These are phyloP conservation scores for Lycium ferocissimum DNA, from an alignment of 257 asterid species.

Conservation along the genomic window DNA sequence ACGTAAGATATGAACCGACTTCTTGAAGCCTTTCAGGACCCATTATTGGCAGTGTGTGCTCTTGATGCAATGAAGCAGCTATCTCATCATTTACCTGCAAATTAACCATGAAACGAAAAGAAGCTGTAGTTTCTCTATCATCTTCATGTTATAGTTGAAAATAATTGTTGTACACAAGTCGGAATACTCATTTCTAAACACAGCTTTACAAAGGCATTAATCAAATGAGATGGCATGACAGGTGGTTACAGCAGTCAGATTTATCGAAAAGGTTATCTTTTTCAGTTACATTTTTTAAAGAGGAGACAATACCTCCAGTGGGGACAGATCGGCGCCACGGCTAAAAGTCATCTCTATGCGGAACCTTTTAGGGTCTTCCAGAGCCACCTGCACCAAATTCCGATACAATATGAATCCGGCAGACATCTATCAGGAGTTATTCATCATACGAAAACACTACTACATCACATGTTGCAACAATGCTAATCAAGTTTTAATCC, in stretches of 20 bases:
- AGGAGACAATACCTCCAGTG: conserved; percentile 65
- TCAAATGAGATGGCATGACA: background rate
- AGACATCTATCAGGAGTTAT: conserved; percentile 6
- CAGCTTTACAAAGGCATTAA: background rate
- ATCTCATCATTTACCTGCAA: conserved; percentile 68
- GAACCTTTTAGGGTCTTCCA: conserved; percentile 88
- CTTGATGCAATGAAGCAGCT: conserved; percentile 76
- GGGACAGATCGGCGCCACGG: conserved; percentile 94
- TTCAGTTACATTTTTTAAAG: too few relatives aligned
- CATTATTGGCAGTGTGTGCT: conserved; percentile 88
- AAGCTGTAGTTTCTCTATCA: background rate
- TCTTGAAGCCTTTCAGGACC: conserved; percentile 97
- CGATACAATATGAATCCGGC: conserved; percentile 22
- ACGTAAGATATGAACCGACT: conserved; percentile 69
- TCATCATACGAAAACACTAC: background rate
- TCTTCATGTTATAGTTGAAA: background rate
- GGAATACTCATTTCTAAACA: conserved; percentile 21
- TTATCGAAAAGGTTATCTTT: too few relatives aligned
- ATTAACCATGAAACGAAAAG: background rate
- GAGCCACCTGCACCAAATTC: conserved; percentile 61
- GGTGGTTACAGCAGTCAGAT: too few relatives aligned
- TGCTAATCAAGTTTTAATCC: conserved; percentile 1
- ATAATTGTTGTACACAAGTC: background rate
- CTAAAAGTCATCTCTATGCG: conserved; percentile 87
- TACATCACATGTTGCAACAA: conserved; percentile 18